Conservation (phyloP, 345 rosid species). For the Populus davidiana region DNA sequence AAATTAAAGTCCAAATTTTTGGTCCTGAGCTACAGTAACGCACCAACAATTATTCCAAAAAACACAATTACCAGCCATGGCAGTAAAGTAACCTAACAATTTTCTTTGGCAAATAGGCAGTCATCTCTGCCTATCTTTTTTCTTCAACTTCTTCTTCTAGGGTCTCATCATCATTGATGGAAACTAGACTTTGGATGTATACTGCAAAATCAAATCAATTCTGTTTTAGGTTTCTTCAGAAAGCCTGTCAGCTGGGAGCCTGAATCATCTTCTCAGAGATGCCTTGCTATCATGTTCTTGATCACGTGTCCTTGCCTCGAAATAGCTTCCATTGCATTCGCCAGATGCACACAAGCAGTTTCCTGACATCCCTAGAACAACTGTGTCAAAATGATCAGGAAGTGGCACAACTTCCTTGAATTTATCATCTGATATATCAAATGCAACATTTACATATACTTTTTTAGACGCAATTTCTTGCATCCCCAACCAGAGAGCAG, state of each 20-base stretch:
- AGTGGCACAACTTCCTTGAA: conserved; percentile 12
- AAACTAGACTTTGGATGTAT: background rate
- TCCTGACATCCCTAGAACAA: conserved; percentile 18
- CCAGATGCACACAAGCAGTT: conserved; percentile 27
- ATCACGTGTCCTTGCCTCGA: conserved; percentile 33
- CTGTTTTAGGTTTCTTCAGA: background rate
- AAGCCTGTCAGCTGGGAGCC: conserved; percentile 10
- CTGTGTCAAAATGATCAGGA: background rate
- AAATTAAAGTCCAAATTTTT: too few species aligned
- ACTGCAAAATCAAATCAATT: background rate
- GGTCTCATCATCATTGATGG: background rate
- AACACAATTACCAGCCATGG: too few species aligned
- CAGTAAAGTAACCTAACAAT: too few species aligned
- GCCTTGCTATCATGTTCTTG: conserved; percentile 20
- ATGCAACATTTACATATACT: conserved; percentile 19
- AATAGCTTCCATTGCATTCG: conserved; percentile 18
- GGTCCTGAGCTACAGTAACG: too few species aligned
- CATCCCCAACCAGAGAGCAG: too few species aligned
- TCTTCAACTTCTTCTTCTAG: background rate
- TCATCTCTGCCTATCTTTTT: background rate
- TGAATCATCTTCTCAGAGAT: conserved; percentile 29
- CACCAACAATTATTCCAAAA: too few species aligned
- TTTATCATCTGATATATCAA: conserved; percentile 26
- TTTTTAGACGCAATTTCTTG: background rate
- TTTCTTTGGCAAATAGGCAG: too few species aligned